Conservation (phyloP, 305 asterid genomes). For the Plantago coronopus region DNA sequence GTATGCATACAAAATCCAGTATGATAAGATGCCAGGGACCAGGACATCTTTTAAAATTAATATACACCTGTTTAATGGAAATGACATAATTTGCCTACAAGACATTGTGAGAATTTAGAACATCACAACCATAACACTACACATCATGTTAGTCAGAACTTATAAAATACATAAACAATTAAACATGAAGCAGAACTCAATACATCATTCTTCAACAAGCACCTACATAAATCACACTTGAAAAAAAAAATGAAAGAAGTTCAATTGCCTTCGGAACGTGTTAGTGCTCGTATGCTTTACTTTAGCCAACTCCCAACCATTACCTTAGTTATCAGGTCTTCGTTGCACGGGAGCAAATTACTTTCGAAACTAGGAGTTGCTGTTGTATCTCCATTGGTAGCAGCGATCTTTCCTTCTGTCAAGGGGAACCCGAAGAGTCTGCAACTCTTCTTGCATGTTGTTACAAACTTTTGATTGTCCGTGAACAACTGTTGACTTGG, state of each 20-base stretch:
- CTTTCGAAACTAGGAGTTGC: slow-evolving; percentile 28
- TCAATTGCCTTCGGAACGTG: background rate
- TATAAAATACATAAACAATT: too few relatives aligned
- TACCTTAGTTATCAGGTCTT: slow-evolving; percentile 41
- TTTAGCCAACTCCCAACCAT: slow-evolving; percentile 36
- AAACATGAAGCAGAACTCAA: background rate
- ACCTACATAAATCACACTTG: background rate
- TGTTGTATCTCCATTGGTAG: slow-evolving; percentile 28
- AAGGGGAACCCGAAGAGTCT: slow-evolving; percentile 81
- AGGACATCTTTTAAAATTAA: too few relatives aligned
- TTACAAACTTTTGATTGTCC: slow-evolving; percentile 39
- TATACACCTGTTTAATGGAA: background rate
- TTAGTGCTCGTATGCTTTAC: background rate
- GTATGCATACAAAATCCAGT: too few relatives aligned
- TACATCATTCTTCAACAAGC: slow-evolving; percentile 4
- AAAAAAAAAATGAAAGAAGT: background rate
- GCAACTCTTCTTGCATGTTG: slow-evolving; percentile 58
- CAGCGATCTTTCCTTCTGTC: slow-evolving; percentile 45
- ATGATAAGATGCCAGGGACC: too few relatives aligned
- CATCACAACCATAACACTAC: background rate
- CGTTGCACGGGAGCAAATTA: slow-evolving; percentile 32
- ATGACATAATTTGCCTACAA: background rate
- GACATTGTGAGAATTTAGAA: background rate
- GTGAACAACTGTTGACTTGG: slow-evolving; percentile 39
- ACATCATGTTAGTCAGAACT: too few relatives aligned